Evolutionary conservation across 2,329 filamentous ascomycete species (phyloP), one percentile per base, ranked within the genome.

Genomic region (Tolypocladium ophioglossoides): DNA sequence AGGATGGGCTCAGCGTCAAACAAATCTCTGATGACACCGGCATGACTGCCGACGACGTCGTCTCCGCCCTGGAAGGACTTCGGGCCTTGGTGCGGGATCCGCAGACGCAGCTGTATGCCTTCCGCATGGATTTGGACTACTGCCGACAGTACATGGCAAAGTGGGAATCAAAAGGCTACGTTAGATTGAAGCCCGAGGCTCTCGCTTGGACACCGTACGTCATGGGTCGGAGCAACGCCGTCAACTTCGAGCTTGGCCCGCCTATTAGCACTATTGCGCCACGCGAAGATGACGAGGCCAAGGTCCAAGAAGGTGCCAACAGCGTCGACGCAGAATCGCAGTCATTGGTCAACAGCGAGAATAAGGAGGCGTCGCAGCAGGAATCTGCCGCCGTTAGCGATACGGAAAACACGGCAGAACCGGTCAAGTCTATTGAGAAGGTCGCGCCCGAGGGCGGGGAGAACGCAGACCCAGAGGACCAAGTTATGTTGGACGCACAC

Each of bases 181-280:
- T 96, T 24, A 87, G 84, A 62, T 80, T 99, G 38, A 87, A 94
- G 60, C 83, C 87, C 0, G 83, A 86, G 47, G 84, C 84, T 20
- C 78, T 99, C 30, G 86, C 91, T 12, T 99, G 94, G 94, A 96
- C 91, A 16, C 94, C 94, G 0, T 99, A 96, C 67, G 85, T 97
- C 44, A 97, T 96, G 91, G 92, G 94, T 30, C 84, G 90, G 58
- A 86, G 82, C 68, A 91, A 87, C 61, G 83, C 87, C 38, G 86
- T 86, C 4, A 88, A 89, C 63, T 92, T 94, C 62, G 90, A 95
- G 65, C 81, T 91, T 51, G 88, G 85, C 7, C 89, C 89, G 7
- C 80, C 86, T 8, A 74, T 97, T 54, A 91, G 89, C 59, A 87
- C 92, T 1, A 89, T 97, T 53, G 92, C 92, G 14, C 90, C 87